A percentile compares a stretch with the other conserved stretches of the same genome.
phyloP scores from a whole-genome alignment of 768 basidiomycete genomes.

The Scleroderma citrinum region DNA sequence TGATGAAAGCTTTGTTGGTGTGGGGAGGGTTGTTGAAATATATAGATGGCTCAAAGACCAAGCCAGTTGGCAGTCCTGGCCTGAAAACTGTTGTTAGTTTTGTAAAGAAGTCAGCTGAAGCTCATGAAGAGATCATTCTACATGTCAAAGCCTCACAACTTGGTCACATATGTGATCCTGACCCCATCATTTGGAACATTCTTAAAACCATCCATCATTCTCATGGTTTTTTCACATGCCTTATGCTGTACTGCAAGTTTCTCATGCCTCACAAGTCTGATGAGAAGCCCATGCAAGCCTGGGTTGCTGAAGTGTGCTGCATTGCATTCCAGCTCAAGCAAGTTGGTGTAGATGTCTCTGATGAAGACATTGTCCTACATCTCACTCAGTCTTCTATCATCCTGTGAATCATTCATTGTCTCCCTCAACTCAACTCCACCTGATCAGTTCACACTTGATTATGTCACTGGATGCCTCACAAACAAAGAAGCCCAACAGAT shows the following conservation, averaged over 20 bases:
- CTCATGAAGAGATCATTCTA: constrained; percentile 19
- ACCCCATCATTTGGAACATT: constrained; percentile 21
- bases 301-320: constrained; percentile 20
- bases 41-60: background rate
- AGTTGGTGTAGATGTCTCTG: constrained; percentile 13
- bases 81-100: background rate
- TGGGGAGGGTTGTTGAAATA: background rate
- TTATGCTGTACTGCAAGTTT: constrained; percentile 16
- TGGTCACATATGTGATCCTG: constrained; percentile 10
- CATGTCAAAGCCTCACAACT: constrained; percentile 21
- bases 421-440: constrained; percentile 10
- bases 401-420: background rate
- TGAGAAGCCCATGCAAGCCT: constrained; percentile 17
- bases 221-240: constrained; percentile 21
- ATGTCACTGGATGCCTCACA: constrained; percentile 10
- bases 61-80: background rate
- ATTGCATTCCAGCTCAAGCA: constrained; percentile 12
- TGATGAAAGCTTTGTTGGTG: background rate
- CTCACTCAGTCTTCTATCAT: constrained; percentile 21
- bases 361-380: constrained; percentile 25
- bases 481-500: constrained; percentile 13
- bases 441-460: constrained; percentile 11
- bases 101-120: constrained; percentile 3
- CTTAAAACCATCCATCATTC: constrained; percentile 22
- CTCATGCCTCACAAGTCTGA: constrained; percentile 12